phyloP scores from a whole-genome alignment of 208 protist species.

The Histomonas meleagridis region DNA sequence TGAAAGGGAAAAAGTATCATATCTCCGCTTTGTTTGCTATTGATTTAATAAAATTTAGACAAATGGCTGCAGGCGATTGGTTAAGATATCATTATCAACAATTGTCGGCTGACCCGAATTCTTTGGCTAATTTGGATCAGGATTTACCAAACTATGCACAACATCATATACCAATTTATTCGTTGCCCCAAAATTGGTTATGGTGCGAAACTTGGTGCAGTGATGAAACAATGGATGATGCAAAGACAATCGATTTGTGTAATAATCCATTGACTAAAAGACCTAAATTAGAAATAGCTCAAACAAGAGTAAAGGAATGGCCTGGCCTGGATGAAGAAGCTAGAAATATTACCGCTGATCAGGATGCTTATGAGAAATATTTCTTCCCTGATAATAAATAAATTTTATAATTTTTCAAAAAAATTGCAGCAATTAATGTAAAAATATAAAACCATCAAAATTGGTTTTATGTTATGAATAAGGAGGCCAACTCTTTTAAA shows the following conservation, averaged over 20 bases:
- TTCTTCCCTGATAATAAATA: background rate
- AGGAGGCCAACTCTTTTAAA: too few relatives aligned
- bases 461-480: too few relatives aligned
- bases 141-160: constrained; percentile 59
- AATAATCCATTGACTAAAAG: constrained; percentile 61
- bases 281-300: constrained; percentile 52
- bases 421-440: too few relatives aligned
- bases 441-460: too few relatives aligned
- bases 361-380: background rate
- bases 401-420: background rate
- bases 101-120: constrained; percentile 52
- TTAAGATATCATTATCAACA: constrained; percentile 53
- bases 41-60: constrained; percentile 52
- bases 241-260: constrained; percentile 60
- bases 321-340: background rate
- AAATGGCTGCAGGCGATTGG: constrained; percentile 46
- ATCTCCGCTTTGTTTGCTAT: constrained; percentile 57
- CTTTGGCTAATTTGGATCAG: constrained; percentile 46
- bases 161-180: constrained; percentile 52
- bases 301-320: background rate
- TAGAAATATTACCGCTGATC: background rate
- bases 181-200: constrained; percentile 58
- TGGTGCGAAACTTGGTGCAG: constrained; percentile 59
- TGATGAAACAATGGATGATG: constrained; percentile 44
- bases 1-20: constrained; percentile 51